Conservation (phyloP, 805 yeast species). For the Ogataea haglerorum region DNA sequence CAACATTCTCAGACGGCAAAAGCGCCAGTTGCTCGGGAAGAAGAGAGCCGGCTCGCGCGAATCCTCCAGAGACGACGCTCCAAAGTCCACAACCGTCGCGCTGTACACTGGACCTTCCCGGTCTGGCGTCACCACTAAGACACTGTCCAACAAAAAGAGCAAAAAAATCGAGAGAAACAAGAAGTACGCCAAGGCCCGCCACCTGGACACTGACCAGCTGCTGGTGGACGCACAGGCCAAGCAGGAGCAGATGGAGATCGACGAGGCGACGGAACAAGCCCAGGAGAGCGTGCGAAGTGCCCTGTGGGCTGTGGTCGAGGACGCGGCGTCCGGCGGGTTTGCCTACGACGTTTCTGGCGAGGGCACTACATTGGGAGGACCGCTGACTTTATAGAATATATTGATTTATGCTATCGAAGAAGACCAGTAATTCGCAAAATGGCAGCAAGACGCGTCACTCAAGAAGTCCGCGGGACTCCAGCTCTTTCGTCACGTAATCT, state of each 20-base stretch:
- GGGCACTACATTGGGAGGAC: conserved; percentile 85
- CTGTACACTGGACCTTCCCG: conserved; percentile 36
- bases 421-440: background rate
- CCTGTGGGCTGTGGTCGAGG: conserved; percentile 70
- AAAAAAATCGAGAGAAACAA: conserved; percentile 77
- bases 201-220: conserved; percentile 35
- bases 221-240: conserved; percentile 48
- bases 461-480: conserved; percentile 44
- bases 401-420: background rate
- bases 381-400: conserved; percentile 30
- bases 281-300: conserved; percentile 57
- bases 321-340: conserved; percentile 44
- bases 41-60: conserved; percentile 45
- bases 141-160: conserved; percentile 73
- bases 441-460: background rate
- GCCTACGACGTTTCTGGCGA: conserved; percentile 47
- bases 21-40: conserved; percentile 47
- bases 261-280: conserved; percentile 30
- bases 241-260: conserved; percentile 53
- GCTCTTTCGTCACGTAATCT: conserved; percentile 50
- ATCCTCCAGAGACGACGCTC: conserved; percentile 8
- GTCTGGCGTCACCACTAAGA: conserved; percentile 45
- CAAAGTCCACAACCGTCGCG: conserved; percentile 37
- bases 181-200: conserved; percentile 63
- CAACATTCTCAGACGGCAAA: conserved; percentile 47